Conservation (phyloP, 2,329 filamentous ascomycete genomes). For the Ophidiomyces ophidiicola region DNA sequence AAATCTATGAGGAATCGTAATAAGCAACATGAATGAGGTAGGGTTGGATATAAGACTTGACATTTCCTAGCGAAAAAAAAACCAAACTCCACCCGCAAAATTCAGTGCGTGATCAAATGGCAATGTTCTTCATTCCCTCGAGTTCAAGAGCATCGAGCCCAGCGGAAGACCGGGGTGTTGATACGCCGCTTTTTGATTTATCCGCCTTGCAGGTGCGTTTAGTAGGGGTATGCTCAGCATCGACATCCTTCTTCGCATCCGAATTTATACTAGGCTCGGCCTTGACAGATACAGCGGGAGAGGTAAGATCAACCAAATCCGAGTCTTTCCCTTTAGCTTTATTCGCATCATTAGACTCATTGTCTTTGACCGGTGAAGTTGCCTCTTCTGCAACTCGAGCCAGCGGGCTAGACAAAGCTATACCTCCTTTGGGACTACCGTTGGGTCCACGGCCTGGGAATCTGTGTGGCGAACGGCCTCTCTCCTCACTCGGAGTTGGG, state of each 20-base stretch:
- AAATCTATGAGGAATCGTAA: not conserved
- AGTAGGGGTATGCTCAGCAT: conserved; percentile 11
- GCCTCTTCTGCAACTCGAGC: conserved; percentile 38
- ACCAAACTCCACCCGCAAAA: too few relatives aligned
- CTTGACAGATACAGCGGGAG: conserved; percentile 24
- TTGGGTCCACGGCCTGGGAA: conserved; percentile 33
- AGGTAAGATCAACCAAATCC: conserved; percentile 32
- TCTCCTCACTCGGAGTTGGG: conserved; percentile 35
- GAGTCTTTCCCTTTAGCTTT: conserved; percentile 18
- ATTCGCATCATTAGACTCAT: conserved; percentile 22
- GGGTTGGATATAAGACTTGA: too few relatives aligned
- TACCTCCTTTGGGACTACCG: conserved; percentile 34
- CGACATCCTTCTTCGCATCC: conserved; percentile 16
- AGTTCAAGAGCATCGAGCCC: conserved; percentile 30
- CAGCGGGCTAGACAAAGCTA: conserved; percentile 35
- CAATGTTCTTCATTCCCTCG: conserved; percentile 38
- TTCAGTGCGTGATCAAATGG: conserved; percentile 10
- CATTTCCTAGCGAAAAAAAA: too few relatives aligned
- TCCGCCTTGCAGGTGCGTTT: conserved; percentile 22
- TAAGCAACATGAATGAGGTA: too few relatives aligned
- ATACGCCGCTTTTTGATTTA: conserved; percentile 23
- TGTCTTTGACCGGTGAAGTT: conserved; percentile 27
- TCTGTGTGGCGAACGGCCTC: conserved; percentile 38
- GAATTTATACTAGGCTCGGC: conserved; percentile 10
- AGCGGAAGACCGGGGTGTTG: conserved; percentile 21